Conservation (phyloP, 2,329 filamentous ascomycete genomes). For the Pochonia chlamydosporia region DNA sequence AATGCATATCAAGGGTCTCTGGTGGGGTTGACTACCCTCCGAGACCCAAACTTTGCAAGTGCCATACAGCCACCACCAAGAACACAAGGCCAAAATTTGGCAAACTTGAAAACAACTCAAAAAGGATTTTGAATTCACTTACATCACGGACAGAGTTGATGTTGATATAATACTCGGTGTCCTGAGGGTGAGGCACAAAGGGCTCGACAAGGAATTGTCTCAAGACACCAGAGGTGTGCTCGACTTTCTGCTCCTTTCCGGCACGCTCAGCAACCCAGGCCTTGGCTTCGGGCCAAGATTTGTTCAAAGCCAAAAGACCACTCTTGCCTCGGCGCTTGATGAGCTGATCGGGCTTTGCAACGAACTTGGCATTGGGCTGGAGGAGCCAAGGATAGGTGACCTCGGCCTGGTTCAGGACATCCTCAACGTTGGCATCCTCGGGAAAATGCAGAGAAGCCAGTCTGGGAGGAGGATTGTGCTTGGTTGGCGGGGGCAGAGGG, state of each 20-base stretch:
- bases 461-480: conserved; percentile 88
- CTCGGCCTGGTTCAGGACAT: conserved; percentile 92
- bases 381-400: conserved; percentile 95
- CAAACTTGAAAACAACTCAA: conserved; percentile 16
- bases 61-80: not conserved
- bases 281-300: conserved; percentile 90
- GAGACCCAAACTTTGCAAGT: not conserved
- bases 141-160: conserved; percentile 99
- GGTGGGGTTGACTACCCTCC: not conserved
- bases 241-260: conserved; percentile 87
- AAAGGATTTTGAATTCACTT: conserved; percentile 41
- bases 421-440: conserved; percentile 75
- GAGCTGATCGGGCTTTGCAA: conserved; percentile 98
- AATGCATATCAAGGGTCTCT: not conserved
- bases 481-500: conserved; percentile 75
- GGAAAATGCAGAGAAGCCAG: conserved; percentile 91
- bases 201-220: conserved; percentile 97
- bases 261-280: conserved; percentile 91
- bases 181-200: conserved; percentile 90
- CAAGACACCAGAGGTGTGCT: conserved; percentile 82
- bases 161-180: conserved; percentile 99
- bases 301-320: conserved; percentile 92
- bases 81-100: not conserved
- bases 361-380: conserved; percentile 77
- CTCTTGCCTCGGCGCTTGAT: conserved; percentile 99